Percentiles rank a stretch among this genome's conserved stretches.
phyloP scores from a whole-genome alignment of 2,329 filamentous ascomycete genomes.

The Neofusicoccum laricinum region DNA sequence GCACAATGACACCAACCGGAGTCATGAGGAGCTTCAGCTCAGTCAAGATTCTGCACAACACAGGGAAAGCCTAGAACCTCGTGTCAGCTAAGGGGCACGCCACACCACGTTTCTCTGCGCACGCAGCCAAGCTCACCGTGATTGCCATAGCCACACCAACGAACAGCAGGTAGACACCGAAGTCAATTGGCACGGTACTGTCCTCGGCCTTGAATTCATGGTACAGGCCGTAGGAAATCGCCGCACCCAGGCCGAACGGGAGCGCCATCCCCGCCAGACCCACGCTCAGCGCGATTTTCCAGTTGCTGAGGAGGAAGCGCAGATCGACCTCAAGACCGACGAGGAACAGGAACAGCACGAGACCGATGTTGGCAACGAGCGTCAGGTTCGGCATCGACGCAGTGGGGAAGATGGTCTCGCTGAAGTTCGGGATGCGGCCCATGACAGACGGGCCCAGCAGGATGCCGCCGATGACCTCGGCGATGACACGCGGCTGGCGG shows the following conservation, averaged over 20 bases:
- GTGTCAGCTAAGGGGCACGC: conserved; percentile 17
- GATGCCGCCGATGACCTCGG: conserved; percentile 82
- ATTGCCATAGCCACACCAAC: conserved; percentile 93
- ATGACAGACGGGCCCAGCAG: conserved; percentile 83
- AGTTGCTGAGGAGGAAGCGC: conserved; percentile 72
- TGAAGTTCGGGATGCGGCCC: conserved; percentile 80
- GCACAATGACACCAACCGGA: conserved; percentile 79
- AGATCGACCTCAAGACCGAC: conserved; percentile 86
- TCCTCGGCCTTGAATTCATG: conserved; percentile 64
- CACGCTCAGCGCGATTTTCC: conserved; percentile 74
- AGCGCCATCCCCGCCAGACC: conserved; percentile 75
- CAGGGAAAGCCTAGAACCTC: conserved; percentile 64
- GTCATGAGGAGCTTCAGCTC: conserved; percentile 83
- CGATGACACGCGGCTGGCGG: conserved; percentile 77
- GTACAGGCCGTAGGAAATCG: conserved; percentile 77
- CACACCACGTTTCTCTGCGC: neutral
- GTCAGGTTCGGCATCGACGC: conserved; percentile 72
- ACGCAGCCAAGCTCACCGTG: conserved; percentile 54
- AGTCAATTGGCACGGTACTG: conserved; percentile 56
- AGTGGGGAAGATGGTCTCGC: conserved; percentile 70
- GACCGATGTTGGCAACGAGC: conserved; percentile 77
- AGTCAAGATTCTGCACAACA: conserved; percentile 88
- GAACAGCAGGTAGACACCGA: conserved; percentile 69
- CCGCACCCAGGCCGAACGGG: conserved; percentile 79
- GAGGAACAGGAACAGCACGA: conserved; percentile 83